Evolutionary conservation across 768 basidiomycete species (phyloP).

Genomic region (Rhodotorula kratochvilovae): DNA sequence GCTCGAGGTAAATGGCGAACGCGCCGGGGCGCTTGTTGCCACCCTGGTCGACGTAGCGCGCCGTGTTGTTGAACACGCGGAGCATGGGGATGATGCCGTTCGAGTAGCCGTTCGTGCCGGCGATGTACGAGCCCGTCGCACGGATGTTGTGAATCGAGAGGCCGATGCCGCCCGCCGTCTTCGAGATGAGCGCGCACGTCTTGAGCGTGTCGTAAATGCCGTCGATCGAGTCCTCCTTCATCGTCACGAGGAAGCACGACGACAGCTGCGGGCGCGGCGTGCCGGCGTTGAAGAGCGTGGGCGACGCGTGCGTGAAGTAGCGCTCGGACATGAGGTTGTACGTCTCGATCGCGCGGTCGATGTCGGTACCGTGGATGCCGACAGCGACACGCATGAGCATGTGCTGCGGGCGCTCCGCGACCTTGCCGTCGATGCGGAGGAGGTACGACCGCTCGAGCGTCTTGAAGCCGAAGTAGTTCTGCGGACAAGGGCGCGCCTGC

Average conservation of each 20-base stretch:
- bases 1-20: conserved; percentile 96
- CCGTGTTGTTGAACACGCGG: conserved; percentile 93
- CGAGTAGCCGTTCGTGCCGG: conserved; percentile 97
- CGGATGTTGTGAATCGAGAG: conserved; percentile 93
- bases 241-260: conserved; percentile 94
- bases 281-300: conserved; percentile 96
- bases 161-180: conserved; percentile 97
- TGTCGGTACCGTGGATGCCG: conserved; percentile 84
- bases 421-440: conserved; percentile 84
- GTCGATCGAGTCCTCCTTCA: conserved; percentile 98
- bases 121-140: conserved; percentile 92
- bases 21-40: conserved; percentile 99
- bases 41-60: conserved; percentile 89
- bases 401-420: conserved; percentile 95
- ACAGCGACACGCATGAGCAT: conserved; percentile 99
- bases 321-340: conserved; percentile 78
- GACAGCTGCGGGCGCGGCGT: conserved; percentile 89
- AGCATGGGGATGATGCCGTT: conserved; percentile 99
- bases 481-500: not conserved
- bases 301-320: conserved; percentile 96
- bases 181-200: conserved; percentile 97
- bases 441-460: conserved; percentile 97
- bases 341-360: conserved; percentile 84
- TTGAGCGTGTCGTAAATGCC: conserved; percentile 99
- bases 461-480: conserved; percentile 85